Conservation (phyloP, 169 alveolate species). For the Cryptosporidium sp. region DNA sequence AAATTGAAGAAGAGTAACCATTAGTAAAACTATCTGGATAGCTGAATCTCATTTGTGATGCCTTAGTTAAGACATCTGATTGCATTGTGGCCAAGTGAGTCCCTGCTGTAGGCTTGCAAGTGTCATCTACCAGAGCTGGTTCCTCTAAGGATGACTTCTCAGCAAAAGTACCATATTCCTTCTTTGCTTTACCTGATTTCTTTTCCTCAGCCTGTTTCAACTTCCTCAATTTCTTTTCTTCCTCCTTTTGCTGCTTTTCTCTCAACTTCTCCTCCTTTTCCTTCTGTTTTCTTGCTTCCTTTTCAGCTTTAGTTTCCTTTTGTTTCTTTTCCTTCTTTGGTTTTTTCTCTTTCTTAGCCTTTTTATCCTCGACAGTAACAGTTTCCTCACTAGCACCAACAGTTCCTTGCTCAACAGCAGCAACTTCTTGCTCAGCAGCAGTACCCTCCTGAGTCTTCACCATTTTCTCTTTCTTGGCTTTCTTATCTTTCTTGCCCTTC, state of each 20-base stretch:
- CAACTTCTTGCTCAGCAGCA: no score
- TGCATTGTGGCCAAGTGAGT: background rate
- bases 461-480: no score
- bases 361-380: no score
- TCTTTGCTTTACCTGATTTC: background rate
- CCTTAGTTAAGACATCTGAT: background rate
- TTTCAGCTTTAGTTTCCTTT: constrained; percentile 1
- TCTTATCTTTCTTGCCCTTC: background rate
- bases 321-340: no score
- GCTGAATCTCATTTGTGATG: background rate
- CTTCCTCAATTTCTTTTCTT: background rate
- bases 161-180: no score
- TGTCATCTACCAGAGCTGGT: no score
- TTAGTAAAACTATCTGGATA: background rate
- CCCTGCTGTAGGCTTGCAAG: background rate
- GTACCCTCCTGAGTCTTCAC: no score
- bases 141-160: no score
- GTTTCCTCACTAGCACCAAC: no score
- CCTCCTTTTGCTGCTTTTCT: background rate
- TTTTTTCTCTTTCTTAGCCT: no score
- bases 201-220: background rate
- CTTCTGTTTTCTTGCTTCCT: no score
- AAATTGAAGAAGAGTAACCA: background rate
- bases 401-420: no score
- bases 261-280: background rate